Conservation (phyloP, 2,329 filamentous ascomycete genomes). For the Didymella keratinophila region DNA sequence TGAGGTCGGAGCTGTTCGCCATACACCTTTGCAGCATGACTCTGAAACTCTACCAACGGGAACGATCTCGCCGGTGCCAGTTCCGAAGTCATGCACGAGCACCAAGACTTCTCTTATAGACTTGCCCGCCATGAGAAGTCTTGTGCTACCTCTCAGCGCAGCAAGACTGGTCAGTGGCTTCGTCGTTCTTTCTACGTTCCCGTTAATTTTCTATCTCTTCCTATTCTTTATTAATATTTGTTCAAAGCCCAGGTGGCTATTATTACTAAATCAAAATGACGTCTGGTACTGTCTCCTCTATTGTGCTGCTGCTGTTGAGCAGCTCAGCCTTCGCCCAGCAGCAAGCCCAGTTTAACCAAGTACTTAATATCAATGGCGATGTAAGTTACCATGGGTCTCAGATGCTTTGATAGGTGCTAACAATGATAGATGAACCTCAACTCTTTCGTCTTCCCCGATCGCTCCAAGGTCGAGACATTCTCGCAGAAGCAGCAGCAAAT, state of each 20-base stretch:
- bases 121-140: constrained; percentile 23
- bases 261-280: constrained; percentile 39
- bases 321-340: constrained; percentile 40
- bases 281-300: constrained; percentile 48
- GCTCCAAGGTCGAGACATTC: constrained; percentile 49
- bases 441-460: constrained; percentile 49
- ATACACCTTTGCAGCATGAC: constrained; percentile 28
- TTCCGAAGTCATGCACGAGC: constrained; percentile 17
- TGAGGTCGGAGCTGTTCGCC: constrained; percentile 27
- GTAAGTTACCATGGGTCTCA: constrained; percentile 31
- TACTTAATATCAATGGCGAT: constrained; percentile 51
- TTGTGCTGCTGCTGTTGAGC: constrained; percentile 42
- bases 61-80: constrained; percentile 26
- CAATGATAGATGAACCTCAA: constrained; percentile 46
- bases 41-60: constrained; percentile 32
- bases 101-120: constrained; percentile 36
- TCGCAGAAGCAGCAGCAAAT: constrained; percentile 50
- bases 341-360: constrained; percentile 49
- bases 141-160: constrained; percentile 31
- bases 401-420: constrained; percentile 13
- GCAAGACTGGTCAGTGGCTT: constrained; percentile 44
- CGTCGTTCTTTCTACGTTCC: constrained; percentile 38
- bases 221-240: constrained; percentile 36
- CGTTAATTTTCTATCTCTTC: constrained; percentile 30
- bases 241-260: constrained; percentile 46